Percentiles rank a stretch among this genome's conserved stretches.
Conservation (phyloP, 139 green algal species). For the Tetradesmus obliquus region DNA sequence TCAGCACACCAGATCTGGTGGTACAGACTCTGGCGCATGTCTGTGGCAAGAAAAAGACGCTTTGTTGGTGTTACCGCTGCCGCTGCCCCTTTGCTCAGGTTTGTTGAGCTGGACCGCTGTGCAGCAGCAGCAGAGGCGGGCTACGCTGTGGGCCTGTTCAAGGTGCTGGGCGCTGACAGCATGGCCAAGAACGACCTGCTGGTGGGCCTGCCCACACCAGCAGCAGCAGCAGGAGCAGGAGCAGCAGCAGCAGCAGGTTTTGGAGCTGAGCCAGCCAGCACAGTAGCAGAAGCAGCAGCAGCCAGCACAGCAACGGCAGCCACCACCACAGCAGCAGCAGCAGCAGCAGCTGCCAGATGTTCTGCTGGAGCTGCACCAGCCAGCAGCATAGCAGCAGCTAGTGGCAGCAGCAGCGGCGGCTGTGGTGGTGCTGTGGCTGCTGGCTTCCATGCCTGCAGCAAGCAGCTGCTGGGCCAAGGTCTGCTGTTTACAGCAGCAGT, state of each 20-base stretch:
- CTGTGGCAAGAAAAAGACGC: too few species aligned
- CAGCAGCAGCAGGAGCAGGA: neutral
- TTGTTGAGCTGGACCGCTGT: conserved; percentile 68
- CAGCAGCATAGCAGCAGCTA: neutral
- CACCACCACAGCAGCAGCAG: neutral
- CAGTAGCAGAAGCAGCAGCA: neutral
- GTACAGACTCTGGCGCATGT: too few species aligned
- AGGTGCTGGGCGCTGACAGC: conserved; percentile 46
- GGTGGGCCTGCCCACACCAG: conserved; percentile 54
- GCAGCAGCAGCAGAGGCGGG: conserved; percentile 55
- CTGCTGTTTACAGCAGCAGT: neutral
- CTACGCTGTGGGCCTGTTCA: conserved; percentile 54
- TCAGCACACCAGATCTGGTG: too few species aligned
- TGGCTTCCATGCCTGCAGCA: neutral
- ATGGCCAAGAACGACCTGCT: conserved; percentile 75
- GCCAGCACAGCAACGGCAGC: neutral
- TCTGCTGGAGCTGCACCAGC: too few species aligned
- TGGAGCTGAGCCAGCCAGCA: too few species aligned
- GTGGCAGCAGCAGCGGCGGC: too few species aligned
- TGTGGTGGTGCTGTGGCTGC: neutral
- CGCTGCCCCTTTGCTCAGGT: conserved; percentile 47
- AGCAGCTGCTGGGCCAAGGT: neutral
- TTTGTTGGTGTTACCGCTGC: neutral
- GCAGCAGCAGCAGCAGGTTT: neutral
- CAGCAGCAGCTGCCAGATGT: neutral